phyloP scores from a whole-genome alignment of 1,284 basidiomycete genomes.

The Cutaneotrichosporon dermatis region DNA sequence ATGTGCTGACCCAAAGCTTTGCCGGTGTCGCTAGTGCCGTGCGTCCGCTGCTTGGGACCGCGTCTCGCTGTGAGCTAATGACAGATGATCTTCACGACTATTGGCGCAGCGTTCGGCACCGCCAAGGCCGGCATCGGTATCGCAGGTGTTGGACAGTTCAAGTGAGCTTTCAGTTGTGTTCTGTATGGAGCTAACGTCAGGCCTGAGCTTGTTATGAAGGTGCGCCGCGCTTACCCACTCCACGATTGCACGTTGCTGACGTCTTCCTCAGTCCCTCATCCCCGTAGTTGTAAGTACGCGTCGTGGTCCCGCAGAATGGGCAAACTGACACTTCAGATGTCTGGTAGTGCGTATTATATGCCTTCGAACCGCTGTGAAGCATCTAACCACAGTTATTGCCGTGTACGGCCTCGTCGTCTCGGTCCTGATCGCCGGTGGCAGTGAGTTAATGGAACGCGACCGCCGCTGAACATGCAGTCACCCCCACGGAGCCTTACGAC shows the following conservation, averaged over 20 bases:
- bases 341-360: conserved; percentile 56
- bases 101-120: conserved; percentile 95
- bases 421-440: conserved; percentile 61
- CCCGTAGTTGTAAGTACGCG: conserved; percentile 54
- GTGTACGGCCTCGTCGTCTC: conserved; percentile 58
- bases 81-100: conserved; percentile 54
- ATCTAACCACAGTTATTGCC: conserved; percentile 45
- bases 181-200: conserved; percentile 42
- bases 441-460: conserved; percentile 49
- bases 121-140: conserved; percentile 98
- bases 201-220: conserved; percentile 98
- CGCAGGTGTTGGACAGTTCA: conserved; percentile 86
- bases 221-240: conserved; percentile 40
- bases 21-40: conserved; percentile 44
- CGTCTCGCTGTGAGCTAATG: background rate
- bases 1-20: conserved; percentile 28
- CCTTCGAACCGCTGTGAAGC: too few relatives aligned
- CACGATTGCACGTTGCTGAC: background rate
- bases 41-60: conserved; percentile 8
- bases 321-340: conserved; percentile 53
- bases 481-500: conserved; percentile 50
- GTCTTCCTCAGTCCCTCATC: conserved; percentile 50
- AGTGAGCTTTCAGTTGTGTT: conserved; percentile 28
- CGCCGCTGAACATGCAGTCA: conserved; percentile 54
- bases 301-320: background rate